Evolutionary conservation across 2,329 filamentous ascomycete species (phyloP).

Genomic region (Coccinonectria pachysandricola): DNA sequence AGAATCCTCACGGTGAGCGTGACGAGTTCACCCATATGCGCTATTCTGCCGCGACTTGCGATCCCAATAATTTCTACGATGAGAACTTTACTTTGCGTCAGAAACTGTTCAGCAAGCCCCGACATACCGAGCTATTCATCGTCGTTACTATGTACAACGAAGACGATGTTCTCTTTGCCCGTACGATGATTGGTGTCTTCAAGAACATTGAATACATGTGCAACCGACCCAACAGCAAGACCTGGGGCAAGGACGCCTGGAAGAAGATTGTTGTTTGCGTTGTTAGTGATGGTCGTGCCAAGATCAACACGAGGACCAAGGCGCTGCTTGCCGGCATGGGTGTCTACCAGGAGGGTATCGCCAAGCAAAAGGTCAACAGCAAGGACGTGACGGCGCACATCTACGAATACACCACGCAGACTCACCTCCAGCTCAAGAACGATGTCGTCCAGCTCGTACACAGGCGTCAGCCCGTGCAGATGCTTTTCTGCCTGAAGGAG

Average conservation of each 20-base stretch:
- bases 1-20: slow-evolving; percentile 82
- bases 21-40: slow-evolving; percentile 89
- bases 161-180: slow-evolving; percentile 88
- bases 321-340: slow-evolving; percentile 87
- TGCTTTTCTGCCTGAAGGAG: slow-evolving; percentile 97
- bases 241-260: slow-evolving; percentile 97
- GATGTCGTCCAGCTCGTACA: slow-evolving; percentile 75
- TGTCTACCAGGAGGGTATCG: slow-evolving; percentile 96
- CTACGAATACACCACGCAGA: slow-evolving; percentile 88
- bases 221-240: slow-evolving; percentile 83
- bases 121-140: slow-evolving; percentile 92
- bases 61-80: slow-evolving; percentile 78
- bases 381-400: slow-evolving; percentile 97
- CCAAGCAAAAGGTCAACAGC: slow-evolving; percentile 93
- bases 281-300: slow-evolving; percentile 90
- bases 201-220: slow-evolving; percentile 99
- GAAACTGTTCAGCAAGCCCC: slow-evolving; percentile 80
- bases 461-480: slow-evolving; percentile 83
- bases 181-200: slow-evolving; percentile 93
- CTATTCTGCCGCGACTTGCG: slow-evolving; percentile 90
- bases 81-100: slow-evolving; percentile 88
- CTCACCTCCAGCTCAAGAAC: slow-evolving; percentile 81
- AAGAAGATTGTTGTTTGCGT: slow-evolving; percentile 99
- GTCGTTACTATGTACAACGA: slow-evolving; percentile 99
- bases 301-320: slow-evolving; percentile 88